Percentiles rank a stretch among this genome's conserved stretches.
Conservation (phyloP, 2,329 filamentous ascomycete genomes). For the Pezizomycotina sp. region DNA sequence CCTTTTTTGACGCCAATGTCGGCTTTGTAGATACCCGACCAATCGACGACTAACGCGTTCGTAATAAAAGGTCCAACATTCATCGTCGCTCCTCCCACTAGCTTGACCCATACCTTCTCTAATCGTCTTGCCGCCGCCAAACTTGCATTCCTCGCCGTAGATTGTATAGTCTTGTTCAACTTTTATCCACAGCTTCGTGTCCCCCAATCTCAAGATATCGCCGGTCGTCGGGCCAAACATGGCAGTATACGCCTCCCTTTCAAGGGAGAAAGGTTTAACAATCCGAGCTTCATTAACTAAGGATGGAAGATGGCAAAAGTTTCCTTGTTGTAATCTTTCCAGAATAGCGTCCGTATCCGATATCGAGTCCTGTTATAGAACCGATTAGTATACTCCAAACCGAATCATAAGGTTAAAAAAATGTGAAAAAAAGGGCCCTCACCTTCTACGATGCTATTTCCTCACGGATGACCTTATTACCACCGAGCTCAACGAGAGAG, state of each 20-base stretch:
- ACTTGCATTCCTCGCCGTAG: conserved; percentile 88
- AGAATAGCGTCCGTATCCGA: conserved; percentile 53
- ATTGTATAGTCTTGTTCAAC: conserved; percentile 72
- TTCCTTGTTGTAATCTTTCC: conserved; percentile 47
- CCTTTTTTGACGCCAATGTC: conserved; percentile 89
- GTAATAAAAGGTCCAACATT: conserved; percentile 72
- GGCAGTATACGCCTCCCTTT: conserved; percentile 57
- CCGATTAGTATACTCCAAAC: too few species aligned
- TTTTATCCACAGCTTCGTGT: conserved; percentile 76
- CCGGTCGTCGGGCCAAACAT: conserved; percentile 93
- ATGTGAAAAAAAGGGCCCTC: too few species aligned
- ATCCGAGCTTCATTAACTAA: conserved; percentile 41
- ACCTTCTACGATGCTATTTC: conserved; percentile 62
- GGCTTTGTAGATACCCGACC: conserved; percentile 85
- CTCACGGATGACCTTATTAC: conserved; percentile 66
- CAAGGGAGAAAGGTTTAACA: conserved; percentile 44
- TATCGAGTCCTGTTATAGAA: too few species aligned
- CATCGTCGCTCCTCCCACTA: conserved; percentile 52
- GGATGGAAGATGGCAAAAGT: conserved; percentile 62
- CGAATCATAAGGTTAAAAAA: too few species aligned
- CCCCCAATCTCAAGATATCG: conserved; percentile 64
- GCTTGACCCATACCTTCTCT: conserved; percentile 94
- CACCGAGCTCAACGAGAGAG: conserved; percentile 73
- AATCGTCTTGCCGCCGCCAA: conserved; percentile 85
- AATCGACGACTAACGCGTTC: conserved; percentile 82